Base-by-base conservation (phyloP, 495 filamentous ascomycete species). In the Aspergillus campestris region DNA sequence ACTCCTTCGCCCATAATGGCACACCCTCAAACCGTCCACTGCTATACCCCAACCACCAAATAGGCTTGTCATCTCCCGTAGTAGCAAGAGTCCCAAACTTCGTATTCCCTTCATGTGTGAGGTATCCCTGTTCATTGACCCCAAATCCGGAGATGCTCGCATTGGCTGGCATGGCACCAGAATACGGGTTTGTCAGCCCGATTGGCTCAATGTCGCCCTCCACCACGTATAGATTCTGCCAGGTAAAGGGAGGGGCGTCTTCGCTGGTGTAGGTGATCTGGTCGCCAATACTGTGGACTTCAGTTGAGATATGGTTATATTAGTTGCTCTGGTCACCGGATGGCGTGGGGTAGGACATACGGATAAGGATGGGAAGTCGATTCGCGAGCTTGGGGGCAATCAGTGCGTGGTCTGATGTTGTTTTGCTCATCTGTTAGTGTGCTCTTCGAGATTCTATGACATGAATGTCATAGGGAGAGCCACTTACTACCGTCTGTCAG, bases 401-500 rank as follows among this genome's bases (percentile, higher is more conserved):
- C 43, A 49, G 57, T 47, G 49, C 50, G 51, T 60, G 47, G 9
- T 47, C 48, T 51, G 28, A 2, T 24, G 18, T 1, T 35, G 8
- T 2, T 13, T 29, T 28, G 12, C 33, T 40, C 42, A 32, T 36
- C 29, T 24, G 29, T 31, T 37, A 31, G 8, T 50, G n/a, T n/a
- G n/a, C 24, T 48, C 43, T 33, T 37, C 5, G 29, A n/a, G 35
- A 36, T 24, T 1, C 10, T 39, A 31, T n/a, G 7, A 8, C 3
- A 11, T 7, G n/a, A 28, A 24, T 18, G 5, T 11, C 33, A 14
- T 24, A 13, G 11, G 9, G n/a, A 6, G 24, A 11, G 10, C 28
- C 8, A 47, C 61, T n/a, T 57, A 64, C 61, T 31, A 42, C 60
- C 60, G 35, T 66, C 56, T 8, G 62, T 66, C 10, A 61, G 56